A percentile compares a stretch with the other conserved stretches of the same genome.
These are phyloP conservation scores for Monosporascus sp. DNA, from an alignment of 2,329 filamentous ascomycete genomes.

Conservation along the genomic window DNA sequence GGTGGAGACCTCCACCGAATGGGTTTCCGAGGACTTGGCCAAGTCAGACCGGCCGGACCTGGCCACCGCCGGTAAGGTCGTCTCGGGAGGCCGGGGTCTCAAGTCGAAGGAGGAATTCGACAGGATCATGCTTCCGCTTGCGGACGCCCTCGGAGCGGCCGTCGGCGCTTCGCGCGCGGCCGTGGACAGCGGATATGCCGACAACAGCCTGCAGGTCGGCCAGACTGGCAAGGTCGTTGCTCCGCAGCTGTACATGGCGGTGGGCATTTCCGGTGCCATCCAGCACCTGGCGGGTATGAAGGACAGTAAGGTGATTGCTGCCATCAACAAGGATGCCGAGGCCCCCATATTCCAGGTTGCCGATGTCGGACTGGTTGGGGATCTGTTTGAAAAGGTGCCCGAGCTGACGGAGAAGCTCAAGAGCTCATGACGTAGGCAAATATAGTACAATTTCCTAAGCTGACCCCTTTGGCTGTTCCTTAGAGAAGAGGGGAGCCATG, in stretches of 20 bases:
- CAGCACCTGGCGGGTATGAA: constrained; percentile 99
- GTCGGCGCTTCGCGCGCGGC: constrained; percentile 92
- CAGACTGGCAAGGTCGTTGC: constrained; percentile 99
- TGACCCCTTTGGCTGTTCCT: too few species aligned
- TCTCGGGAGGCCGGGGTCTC: constrained; percentile 87
- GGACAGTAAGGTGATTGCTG: constrained; percentile 98
- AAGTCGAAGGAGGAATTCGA: constrained; percentile 99
- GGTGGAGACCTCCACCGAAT: constrained; percentile 66
- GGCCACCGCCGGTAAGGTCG: constrained; percentile 80
- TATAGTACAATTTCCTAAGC: constrained; percentile 8
- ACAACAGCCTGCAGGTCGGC: constrained; percentile 96
- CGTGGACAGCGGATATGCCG: constrained; percentile 94
- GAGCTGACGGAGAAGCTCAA: constrained; percentile 95
- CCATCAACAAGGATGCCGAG: constrained; percentile 96
- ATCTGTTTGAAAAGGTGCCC: constrained; percentile 92
- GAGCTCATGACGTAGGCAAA: constrained; percentile 31
- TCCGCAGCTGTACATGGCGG: constrained; percentile 89
- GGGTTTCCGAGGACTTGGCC: constrained; percentile 88
- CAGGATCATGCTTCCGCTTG: constrained; percentile 82
- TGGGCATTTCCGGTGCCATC: constrained; percentile 94
- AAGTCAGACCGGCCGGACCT: constrained; percentile 94
- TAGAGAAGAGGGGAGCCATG: too few species aligned
- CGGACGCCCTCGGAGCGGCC: constrained; percentile 88
- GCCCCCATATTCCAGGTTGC: constrained; percentile 98
- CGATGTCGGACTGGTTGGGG: constrained; percentile 90